Base-by-base conservation (phyloP, 2,329 filamentous ascomycete species). In the Whalleya microplaca region DNA sequence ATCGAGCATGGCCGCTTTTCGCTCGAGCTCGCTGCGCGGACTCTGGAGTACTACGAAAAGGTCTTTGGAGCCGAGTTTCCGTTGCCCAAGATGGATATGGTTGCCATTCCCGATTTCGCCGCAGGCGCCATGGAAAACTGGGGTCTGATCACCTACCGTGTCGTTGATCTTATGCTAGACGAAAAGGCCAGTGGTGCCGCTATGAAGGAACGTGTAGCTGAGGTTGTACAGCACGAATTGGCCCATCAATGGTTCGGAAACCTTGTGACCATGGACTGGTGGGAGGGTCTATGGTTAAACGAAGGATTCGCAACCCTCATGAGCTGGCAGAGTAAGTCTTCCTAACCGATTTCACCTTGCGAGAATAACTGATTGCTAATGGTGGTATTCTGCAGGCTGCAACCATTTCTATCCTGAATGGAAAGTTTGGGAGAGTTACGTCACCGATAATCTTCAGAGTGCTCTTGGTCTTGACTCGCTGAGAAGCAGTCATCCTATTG, bases 201-300 rank as follows among this genome's bases (percentile, higher is more conserved):
- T 40, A 91, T 88, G 59, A 97, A 96, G 79, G 90, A 97, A 78
- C 88, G 93, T 41, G 91, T 98, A 52, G 94, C 94, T 50, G 94
- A 97, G 74, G 92, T 95, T 41, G 94, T 98, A 23, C 93, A 97
- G 80, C 94, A 98, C 78, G 94, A 98, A 74, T 81, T 98, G 71
- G 94, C 94, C 41, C 94, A 98, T 76, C 94, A 97, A 76, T 98
- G 94, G 94, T 98, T 98, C 70, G 94, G 94, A 61, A 97, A 98
- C 77, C 79, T 97, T 51, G 94, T 97, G 23, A 97, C 94, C 51
- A 97, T 97, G 92, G 92, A 96, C 74, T 97, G 96, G 82, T 98
- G 94, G 94, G 92, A 97, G 75, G 94, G 93, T 52, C 79, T 98
- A 7, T 98, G 94, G 94, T 84, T 98, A 51, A 98, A 98, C 73